Conservation (phyloP, 163 green algal genomes). For the Prototheca cutis region DNA sequence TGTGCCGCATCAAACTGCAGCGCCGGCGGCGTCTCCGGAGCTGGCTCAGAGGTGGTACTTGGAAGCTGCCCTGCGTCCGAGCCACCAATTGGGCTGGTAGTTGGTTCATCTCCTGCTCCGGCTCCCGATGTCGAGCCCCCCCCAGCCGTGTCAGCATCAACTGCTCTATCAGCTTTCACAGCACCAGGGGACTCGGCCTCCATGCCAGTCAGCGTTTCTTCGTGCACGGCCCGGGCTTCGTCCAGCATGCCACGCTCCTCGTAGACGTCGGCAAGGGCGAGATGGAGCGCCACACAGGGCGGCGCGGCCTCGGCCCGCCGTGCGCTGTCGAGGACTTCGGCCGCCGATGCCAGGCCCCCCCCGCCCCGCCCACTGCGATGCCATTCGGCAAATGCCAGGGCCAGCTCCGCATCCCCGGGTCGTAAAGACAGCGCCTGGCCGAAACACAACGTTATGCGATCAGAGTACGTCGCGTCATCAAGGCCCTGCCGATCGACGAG, state of each 20-base stretch:
- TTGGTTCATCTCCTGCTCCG: too few relatives aligned
- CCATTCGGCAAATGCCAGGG: slow-evolving; percentile 61
- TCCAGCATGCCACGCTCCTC: slow-evolving; percentile 42
- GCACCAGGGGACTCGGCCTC: slow-evolving; percentile 5
- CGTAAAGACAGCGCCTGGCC: slow-evolving; percentile 63
- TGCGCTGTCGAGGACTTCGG: slow-evolving; percentile 35
- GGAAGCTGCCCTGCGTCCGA: too few relatives aligned
- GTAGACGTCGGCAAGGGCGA: slow-evolving; percentile 62
- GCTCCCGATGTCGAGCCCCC: too few relatives aligned
- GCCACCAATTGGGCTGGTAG: too few relatives aligned
- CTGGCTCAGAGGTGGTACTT: too few relatives aligned
- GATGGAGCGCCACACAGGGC: slow-evolving; percentile 54
- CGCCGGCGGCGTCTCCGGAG: too few relatives aligned
- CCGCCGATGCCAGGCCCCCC: slow-evolving; percentile 21
- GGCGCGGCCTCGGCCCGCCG: slow-evolving; percentile 45
- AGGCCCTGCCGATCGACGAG: slow-evolving; percentile 66
- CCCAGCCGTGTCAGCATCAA: too few relatives aligned
- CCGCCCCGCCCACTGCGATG: slow-evolving; percentile 25
- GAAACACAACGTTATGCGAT: slow-evolving; percentile 55
- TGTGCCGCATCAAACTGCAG: slow-evolving; percentile 3
- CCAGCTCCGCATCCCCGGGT: slow-evolving; percentile 50
- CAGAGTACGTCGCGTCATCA: slow-evolving; percentile 31
- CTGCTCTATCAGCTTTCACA: neutral
- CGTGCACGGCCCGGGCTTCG: slow-evolving; percentile 42
- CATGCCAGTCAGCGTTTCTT: slow-evolving; percentile 35